Conservation (phyloP, 73 alveolate genomes). For the Paramecium sexaurelia region DNA sequence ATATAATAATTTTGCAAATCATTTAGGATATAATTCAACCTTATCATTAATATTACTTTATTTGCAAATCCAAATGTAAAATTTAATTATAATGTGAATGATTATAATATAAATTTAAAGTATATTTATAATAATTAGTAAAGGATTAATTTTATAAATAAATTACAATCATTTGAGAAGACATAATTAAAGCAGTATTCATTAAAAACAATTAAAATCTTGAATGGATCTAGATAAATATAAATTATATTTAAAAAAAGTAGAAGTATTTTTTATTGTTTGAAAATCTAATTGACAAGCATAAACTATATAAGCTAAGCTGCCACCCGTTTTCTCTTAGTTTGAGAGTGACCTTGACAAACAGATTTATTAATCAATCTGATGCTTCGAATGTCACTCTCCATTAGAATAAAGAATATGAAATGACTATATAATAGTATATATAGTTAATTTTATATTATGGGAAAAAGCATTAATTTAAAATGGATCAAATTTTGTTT, state of each 20-base stretch:
- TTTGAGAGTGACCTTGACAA: slow-evolving; percentile 38
- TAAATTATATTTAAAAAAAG: too few species aligned
- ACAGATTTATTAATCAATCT: neutral
- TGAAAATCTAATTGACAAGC: slow-evolving; percentile 43
- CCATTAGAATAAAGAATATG: neutral
- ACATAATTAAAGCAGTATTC: neutral
- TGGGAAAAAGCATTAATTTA: neutral
- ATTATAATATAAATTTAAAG: neutral
- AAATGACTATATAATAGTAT: neutral
- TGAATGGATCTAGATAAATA: too few species aligned
- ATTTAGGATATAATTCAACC: neutral
- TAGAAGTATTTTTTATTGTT: neutral
- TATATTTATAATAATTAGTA: neutral
- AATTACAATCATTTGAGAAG: neutral
- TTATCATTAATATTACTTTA: neutral
- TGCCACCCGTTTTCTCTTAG: slow-evolving; percentile 47
- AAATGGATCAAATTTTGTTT: slow-evolving; percentile 32
- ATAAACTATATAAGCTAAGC: slow-evolving; percentile 2
- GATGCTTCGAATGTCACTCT: slow-evolving; percentile 41
- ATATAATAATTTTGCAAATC: neutral
- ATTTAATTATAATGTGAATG: neutral
- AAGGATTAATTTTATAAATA: neutral
- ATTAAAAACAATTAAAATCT: neutral
- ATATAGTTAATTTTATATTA: neutral
- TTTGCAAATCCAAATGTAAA: neutral